Base-by-base conservation (phyloP, 805 yeast species). In the Suhomyces emberorum region DNA sequence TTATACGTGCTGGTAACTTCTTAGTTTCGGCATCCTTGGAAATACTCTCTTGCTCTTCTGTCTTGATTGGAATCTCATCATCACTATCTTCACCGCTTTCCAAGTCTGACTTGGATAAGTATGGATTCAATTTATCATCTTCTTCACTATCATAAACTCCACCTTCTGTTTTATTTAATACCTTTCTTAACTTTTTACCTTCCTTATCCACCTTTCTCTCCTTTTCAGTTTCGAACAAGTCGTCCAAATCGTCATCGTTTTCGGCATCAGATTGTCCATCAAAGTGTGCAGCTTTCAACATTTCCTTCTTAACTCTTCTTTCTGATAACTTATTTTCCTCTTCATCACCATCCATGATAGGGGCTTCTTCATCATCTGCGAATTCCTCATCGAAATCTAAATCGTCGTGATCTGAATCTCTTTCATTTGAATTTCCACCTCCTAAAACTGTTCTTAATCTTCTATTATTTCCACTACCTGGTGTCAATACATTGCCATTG, bases 361-460 rank as follows among this genome's bases (percentile, higher is more conserved):
- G 98, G 1, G 98, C 98, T 58, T 91, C 98, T 65, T 93, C 98
- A 59, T 93, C 98, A 60, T 93, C 98, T 18, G 93, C 97, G 62
- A 93, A 93, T 58, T 89, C 97, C 58, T 93, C 98, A 49, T 93
- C 97, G 53, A 73, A 91, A 63, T 91, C 98, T 52, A 93, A 65
- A 54, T 88, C 97, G 46, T 89, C 97, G 46, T 85, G 88, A 39
- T 88, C 95, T 8, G 88, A 81, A 47, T 79, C 87, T 42, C 78
- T 54, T 27, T 68, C 76, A 40, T 65, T 72, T 23, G 57, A 67
- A 63, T 65, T 53, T 14, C 58, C 53, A 2, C 65, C 69, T 7
- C 75, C 75, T 10, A 65, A 54, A 16, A 71, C 72, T 26, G 74
- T 64, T 48, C 72, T 55, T 47, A 70, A 49, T 26, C 51, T 26